Base-by-base conservation (phyloP, 2,329 filamentous ascomycete species). In the Aspergillus costaricaensis region DNA sequence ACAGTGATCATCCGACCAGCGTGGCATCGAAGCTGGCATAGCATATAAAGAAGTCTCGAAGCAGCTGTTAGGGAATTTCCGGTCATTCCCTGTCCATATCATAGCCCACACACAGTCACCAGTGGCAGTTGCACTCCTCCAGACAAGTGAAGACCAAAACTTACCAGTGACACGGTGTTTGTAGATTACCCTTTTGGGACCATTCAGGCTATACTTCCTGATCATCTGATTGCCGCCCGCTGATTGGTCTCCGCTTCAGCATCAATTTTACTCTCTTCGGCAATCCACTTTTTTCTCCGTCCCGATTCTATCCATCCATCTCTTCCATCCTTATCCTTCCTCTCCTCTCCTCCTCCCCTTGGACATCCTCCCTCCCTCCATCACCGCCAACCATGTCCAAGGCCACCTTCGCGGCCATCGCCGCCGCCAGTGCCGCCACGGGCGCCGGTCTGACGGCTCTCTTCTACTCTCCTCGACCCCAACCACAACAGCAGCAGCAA, bases 391-490 rank as follows among this genome's bases (percentile, higher is more conserved):
- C 60, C 66, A 94, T 94, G 91, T 92, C 91, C 61, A 94, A 93
- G 77, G 83, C 87, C 23, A 92, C 89, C 36, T 72, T 94, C 68
- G 89, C 89, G 66, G 83, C 91, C 62, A 88, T 93, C 70, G 91
- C 90, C 69, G 89, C 88, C 64, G 84, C 90, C 71, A 87, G 90
- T 75, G 91, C 90, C 67, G 88, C 88, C 75, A 88, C 89, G 56
- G 91, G 91, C 62, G 91, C 90, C 60, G 89, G 89, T 60, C 78
- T 90, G 60, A 93, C 90, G 47, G 83, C 83, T 59, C 83, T 91
- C 30, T 82, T 88, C 62, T 85, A 90, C 78, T 88, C 86, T 79
- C 82, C 68, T 48, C 58, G 68, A 43, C 62, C 63, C 64, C 58
- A 65, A 25, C 61, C 62, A 62, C 71, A 65, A 58, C 75, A 67